Conservation (phyloP, 768 basidiomycete species). For the Clitopilus passeckerianus region DNA sequence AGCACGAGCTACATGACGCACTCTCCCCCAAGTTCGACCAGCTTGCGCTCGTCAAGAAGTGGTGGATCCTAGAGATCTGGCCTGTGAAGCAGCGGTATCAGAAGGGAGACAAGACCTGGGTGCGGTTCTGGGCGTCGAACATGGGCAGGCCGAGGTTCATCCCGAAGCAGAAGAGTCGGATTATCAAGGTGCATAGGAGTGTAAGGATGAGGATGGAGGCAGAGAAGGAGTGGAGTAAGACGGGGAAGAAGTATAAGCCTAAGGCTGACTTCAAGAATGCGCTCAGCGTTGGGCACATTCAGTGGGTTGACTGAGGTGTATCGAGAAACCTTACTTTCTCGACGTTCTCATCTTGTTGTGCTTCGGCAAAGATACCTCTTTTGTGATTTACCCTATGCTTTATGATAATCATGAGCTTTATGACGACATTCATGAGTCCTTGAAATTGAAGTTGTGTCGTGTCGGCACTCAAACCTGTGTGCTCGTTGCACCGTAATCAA, state of each 20-base stretch:
- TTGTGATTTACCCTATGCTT: too few species aligned
- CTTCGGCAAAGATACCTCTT: too few species aligned
- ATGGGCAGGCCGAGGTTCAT: constrained; percentile 32
- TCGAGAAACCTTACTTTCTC: not conserved
- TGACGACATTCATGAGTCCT: too few species aligned
- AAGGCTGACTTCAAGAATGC: constrained; percentile 14
- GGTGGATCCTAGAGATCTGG: constrained; percentile 70
- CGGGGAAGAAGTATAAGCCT: constrained; percentile 23
- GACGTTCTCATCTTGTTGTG: too few species aligned
- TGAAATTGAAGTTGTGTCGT: too few species aligned
- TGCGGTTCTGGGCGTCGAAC: constrained; percentile 30
- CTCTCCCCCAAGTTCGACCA: constrained; percentile 57
- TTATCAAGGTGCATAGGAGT: constrained; percentile 45
- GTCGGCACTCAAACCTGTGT: too few species aligned
- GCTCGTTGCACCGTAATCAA: too few species aligned
- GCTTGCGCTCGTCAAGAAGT: constrained; percentile 34
- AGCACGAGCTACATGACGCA: constrained; percentile 60
- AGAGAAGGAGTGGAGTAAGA: constrained; percentile 24
- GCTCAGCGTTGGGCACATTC: constrained; percentile 3
- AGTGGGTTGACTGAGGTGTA: constrained; percentile 11
- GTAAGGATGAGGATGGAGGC: constrained; percentile 54
- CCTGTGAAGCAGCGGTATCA: constrained; percentile 39
- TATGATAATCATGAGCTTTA: too few species aligned
- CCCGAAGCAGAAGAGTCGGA: constrained; percentile 30
- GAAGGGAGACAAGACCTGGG: constrained; percentile 30